phyloP scores from a whole-genome alignment of 495 filamentous ascomycete species.

The Neurospora discreta region DNA sequence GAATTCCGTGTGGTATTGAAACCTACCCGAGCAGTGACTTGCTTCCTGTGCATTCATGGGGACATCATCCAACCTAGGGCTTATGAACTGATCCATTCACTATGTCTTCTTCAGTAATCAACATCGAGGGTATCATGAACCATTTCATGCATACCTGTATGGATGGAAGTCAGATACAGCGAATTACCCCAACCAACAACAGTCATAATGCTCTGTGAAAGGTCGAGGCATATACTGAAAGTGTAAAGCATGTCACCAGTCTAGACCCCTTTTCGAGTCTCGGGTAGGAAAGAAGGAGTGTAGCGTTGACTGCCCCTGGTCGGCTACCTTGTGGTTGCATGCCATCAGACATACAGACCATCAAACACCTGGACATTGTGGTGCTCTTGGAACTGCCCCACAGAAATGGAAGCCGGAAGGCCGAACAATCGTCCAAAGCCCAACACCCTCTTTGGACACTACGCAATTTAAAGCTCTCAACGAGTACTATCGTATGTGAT shows the following conservation, averaged over 20 bases:
- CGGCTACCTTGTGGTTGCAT: neutral
- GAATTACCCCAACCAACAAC: neutral
- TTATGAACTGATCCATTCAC: neutral
- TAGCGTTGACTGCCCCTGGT: neutral
- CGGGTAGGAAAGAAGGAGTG: neutral
- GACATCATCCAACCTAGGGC: neutral
- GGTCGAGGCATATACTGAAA: neutral
- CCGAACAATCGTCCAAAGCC: neutral
- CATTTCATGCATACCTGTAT: neutral
- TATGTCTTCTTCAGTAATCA: neutral
- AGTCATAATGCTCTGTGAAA: neutral
- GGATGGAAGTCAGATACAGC: neutral
- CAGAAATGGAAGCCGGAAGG: neutral
- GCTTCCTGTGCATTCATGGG: neutral
- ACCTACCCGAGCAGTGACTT: neutral
- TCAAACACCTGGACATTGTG: neutral
- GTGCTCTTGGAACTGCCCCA: neutral
- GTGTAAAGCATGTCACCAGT: neutral
- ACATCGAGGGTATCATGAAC: neutral
- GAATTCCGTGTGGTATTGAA: neutral
- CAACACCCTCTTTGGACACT: neutral
- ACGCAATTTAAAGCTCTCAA: neutral
- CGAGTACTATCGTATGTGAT: neutral
- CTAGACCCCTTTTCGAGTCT: neutral
- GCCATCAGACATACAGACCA: neutral